These are phyloP conservation scores for Ustilago crameri DNA, from an alignment of 1,284 basidiomycete species.

Conservation along the genomic window DNA sequence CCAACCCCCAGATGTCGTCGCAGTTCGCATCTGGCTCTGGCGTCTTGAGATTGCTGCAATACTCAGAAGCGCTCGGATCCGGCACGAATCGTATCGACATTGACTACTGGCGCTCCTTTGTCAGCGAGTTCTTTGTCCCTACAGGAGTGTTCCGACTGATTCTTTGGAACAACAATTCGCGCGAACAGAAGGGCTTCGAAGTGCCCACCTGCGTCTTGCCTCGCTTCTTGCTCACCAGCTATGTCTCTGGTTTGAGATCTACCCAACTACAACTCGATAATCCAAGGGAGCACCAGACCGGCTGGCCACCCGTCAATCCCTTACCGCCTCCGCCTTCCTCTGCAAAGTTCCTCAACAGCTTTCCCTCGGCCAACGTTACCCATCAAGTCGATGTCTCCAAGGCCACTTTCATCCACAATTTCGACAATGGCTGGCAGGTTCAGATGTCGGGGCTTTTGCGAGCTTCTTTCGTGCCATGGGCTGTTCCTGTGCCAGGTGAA, in stretches of 20 bases:
- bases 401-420: slow-evolving; percentile 41
- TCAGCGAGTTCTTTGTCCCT: slow-evolving; percentile 50
- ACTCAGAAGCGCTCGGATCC: slow-evolving; percentile 37
- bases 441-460: slow-evolving; percentile 50
- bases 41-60: slow-evolving; percentile 48
- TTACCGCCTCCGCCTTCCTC: slow-evolving; percentile 43
- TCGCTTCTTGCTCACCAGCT: slow-evolving; percentile 53
- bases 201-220: slow-evolving; percentile 53
- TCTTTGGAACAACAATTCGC: slow-evolving; percentile 51
- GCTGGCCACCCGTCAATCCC: slow-evolving; percentile 36
- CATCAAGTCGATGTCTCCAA: slow-evolving; percentile 47
- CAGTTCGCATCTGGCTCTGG: slow-evolving; percentile 36
- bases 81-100: slow-evolving; percentile 38
- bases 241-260: slow-evolving; percentile 44
- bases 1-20: slow-evolving; percentile 43
- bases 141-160: slow-evolving; percentile 46
- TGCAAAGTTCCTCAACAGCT: slow-evolving; percentile 42
- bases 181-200: slow-evolving; percentile 57
- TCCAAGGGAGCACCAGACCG: slow-evolving; percentile 48
- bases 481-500: slow-evolving; percentile 13
- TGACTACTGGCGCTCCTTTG: slow-evolving; percentile 54
- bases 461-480: slow-evolving; percentile 45
- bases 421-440: slow-evolving; percentile 56
- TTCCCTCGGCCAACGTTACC: slow-evolving; percentile 46
- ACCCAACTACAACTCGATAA: slow-evolving; percentile 42